These are phyloP conservation scores for Aspergillus nomiae DNA, from an alignment of 2,329 filamentous ascomycete genomes.

Conservation along the genomic window DNA sequence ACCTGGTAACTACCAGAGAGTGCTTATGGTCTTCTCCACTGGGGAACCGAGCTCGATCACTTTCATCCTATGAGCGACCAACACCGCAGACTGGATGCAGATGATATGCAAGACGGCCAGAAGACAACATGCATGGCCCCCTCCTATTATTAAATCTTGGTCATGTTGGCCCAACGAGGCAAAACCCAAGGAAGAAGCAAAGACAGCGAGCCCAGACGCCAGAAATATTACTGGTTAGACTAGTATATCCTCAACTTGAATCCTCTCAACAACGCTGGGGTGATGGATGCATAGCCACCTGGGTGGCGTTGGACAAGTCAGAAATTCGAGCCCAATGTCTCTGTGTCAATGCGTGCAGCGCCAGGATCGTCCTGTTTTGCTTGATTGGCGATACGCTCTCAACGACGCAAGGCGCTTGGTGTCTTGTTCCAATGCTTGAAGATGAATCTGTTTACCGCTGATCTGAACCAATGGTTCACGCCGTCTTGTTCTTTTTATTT, in stretches of 20 bases:
- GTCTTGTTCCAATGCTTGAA: neutral
- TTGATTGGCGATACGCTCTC: neutral
- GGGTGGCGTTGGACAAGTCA: slow-evolving; percentile 24
- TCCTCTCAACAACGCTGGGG: slow-evolving; percentile 3
- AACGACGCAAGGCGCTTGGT: slow-evolving; percentile 7
- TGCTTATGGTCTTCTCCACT: neutral
- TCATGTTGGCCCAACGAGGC: neutral
- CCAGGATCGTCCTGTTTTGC: neutral
- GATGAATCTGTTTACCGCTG: neutral
- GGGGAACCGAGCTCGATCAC: neutral
- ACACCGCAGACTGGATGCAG: neutral
- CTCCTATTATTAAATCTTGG: neutral
- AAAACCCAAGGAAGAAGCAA: neutral
- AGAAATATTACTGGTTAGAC: neutral
- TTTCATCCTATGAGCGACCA: neutral
- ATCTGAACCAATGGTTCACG: neutral
- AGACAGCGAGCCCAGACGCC: neutral
- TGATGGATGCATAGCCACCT: slow-evolving; percentile 12
- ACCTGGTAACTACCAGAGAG: neutral
- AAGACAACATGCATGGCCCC: too few species aligned
- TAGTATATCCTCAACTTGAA: neutral
- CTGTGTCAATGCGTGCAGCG: neutral
- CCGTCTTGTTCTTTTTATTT: neutral
- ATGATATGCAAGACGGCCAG: neutral
- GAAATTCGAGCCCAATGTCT: slow-evolving; percentile 5